Base-by-base conservation (phyloP, 2,329 filamentous ascomycete genomes). In the Aspergillus eucalypticola region DNA sequence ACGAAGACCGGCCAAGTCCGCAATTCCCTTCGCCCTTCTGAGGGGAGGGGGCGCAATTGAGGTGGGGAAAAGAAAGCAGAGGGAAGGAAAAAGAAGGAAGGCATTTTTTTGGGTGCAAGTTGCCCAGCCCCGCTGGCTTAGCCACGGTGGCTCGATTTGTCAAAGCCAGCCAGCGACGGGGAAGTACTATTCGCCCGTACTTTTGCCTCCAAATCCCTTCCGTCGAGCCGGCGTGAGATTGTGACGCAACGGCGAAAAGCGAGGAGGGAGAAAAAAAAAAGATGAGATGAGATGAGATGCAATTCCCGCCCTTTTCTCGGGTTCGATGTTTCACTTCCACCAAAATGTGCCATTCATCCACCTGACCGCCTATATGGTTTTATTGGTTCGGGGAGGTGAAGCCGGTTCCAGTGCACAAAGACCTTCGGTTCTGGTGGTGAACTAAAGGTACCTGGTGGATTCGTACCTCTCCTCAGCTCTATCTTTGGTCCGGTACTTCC, bases 281-380 rank as follows among this genome's bases (percentile, higher is more conserved):
- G 21, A 29, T 29, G 27, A 32, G 29, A 35, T 13, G 29, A 35
- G 21, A 32, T 25, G 29, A 35, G 39, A 44, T 46, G 41, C 4
- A 25, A 25, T 27, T 17, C 11, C 19, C 5, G 13, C 32, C 21
- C 25, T 10, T 8, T 4, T 19, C 25, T 15, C 23, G 42, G 32
- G n/a, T 29, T 53, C 11, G 29, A 54, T 44, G 53, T 55, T 55
- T 55, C 53, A 55, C 53, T 46, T 55, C 32, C 11, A 15, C 38
- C 50, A 53, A 23, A 39, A 21, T 11, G 29, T 53, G 38, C 35
- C 29, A 35, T 35, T 5, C 32, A 39, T 53, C 41, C 38, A 41
- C 17, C 11, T 41, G 32, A 19, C 8, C n/a, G 53, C 29, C 10
- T 21, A 13, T 11, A 15, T 32, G 17, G 23, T n/a, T n/a, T 38